Evolutionary conservation across 345 rosid species (phyloP).

Genomic region (Salix purpurea): DNA sequence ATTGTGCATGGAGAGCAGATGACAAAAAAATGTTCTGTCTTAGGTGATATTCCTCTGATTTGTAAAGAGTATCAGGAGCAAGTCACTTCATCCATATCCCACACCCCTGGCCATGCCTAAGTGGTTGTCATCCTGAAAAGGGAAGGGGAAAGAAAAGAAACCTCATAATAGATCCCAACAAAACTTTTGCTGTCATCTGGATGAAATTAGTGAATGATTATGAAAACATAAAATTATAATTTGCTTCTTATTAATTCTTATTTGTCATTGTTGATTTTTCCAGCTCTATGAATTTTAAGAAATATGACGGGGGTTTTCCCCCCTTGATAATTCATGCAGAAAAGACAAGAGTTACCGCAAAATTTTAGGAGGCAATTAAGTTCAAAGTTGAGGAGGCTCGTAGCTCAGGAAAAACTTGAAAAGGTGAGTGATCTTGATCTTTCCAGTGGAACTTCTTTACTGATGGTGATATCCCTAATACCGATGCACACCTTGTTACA

Average conservation of each 20-base stretch:
- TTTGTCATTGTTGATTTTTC: background rate
- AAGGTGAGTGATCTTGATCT: conserved; percentile 43
- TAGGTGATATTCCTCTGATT: background rate
- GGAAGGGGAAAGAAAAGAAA: background rate
- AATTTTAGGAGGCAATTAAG: conserved; percentile 67
- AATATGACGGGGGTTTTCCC: background rate
- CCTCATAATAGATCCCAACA: background rate
- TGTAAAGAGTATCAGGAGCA: background rate
- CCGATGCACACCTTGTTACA: background rate
- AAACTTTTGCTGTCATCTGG: background rate
- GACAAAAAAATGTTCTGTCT: background rate
- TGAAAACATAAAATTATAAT: background rate
- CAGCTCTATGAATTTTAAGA: background rate
- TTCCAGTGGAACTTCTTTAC: background rate
- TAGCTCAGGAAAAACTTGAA: conserved; percentile 66
- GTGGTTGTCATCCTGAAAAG: background rate
- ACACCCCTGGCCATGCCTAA: background rate
- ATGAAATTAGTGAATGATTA: background rate
- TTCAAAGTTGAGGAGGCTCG: conserved; percentile 77
- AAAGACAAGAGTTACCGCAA: conserved; percentile 58
- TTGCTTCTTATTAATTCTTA: background rate
- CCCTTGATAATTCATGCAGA: conserved; percentile 47
- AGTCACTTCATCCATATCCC: background rate
- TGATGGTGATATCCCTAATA: background rate
- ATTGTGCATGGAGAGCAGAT: background rate